Evolutionary conservation across 2,329 filamentous ascomycete species (phyloP), one percentile per base, ranked within the genome.

Genomic region (Hypomyces rosellus): DNA sequence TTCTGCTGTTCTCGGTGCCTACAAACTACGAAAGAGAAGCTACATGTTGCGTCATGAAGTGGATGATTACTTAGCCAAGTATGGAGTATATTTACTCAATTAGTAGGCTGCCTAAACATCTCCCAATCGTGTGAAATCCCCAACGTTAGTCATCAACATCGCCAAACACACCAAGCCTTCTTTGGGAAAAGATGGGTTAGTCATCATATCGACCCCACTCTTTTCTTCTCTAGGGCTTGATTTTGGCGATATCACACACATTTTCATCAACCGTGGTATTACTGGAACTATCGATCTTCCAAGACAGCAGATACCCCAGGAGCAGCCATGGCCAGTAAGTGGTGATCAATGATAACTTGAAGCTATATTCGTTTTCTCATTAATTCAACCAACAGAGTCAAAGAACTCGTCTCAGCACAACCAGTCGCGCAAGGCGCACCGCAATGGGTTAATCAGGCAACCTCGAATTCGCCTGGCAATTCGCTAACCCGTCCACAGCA

Each of bases 391-490:
- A 45, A 52, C 73, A 96, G 91, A 97, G 84, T 97, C 93, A 69
- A 97, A 97, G 90, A 97, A 97, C 86, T 95, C 89, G 80, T 96
- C 92, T 70, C 92, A 97, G 84, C 90, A 96, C 81, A 96, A 96
- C 80, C 88, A 93, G 85, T 84, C 83, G 75, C 88, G 88, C 82
- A 99, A 99, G 88, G 91, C 90, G 79, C 93, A 99, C 86, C 86
- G 87, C 74, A 99, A 99, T 83, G 93, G 93, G 92, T 96, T 86
- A 68, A 86, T 79, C 58, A 43, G 44, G 46, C 45, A 38, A 8
- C 38, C 37, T 30, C 18, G 16, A n/a, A 30, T 40, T 47, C 37
- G 16, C 16, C 18, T n/a, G 25, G 40, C 37, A 15, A 30, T 51
- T 40, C 16, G 42, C 54, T 63, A 39, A 66, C 59, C 34, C 33